These are phyloP conservation scores for Russula dissimulans DNA, from an alignment of 768 basidiomycete genomes.

Conservation along the genomic window DNA sequence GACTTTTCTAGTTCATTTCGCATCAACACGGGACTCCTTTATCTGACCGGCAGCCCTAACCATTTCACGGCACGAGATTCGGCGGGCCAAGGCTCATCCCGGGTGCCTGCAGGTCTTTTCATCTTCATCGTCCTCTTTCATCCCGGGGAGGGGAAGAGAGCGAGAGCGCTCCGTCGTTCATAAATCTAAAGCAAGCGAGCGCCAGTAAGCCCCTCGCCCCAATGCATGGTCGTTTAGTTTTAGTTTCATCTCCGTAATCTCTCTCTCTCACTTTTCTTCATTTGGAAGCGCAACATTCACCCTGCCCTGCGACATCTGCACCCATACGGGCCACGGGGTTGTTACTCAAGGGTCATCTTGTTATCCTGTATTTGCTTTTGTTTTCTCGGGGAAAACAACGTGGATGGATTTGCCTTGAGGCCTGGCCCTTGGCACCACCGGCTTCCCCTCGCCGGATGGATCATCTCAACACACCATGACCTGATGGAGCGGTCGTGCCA, in stretches of 20 bases:
- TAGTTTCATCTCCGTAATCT: neutral
- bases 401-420: too few species aligned
- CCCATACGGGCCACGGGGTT: neutral
- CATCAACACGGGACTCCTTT: neutral
- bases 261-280: neutral
- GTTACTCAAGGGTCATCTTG: neutral
- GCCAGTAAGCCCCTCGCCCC: neutral
- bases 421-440: too few species aligned
- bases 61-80: neutral
- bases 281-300: neutral
- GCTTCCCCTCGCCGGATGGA: neutral
- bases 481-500: neutral
- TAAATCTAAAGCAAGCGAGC: neutral
- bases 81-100: neutral
- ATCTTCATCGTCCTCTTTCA: neutral
- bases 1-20: neutral
- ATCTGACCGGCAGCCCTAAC: neutral
- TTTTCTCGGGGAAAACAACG: neutral
- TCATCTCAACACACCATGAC: neutral
- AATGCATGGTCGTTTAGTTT: neutral
- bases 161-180: conserved; percentile 9
- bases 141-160: neutral
- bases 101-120: neutral
- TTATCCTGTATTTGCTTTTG: too few species aligned
- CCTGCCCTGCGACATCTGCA: neutral